These are phyloP conservation scores for Crithidia bombi DNA, from an alignment of 208 protist genomes.

Conservation along the genomic window DNA sequence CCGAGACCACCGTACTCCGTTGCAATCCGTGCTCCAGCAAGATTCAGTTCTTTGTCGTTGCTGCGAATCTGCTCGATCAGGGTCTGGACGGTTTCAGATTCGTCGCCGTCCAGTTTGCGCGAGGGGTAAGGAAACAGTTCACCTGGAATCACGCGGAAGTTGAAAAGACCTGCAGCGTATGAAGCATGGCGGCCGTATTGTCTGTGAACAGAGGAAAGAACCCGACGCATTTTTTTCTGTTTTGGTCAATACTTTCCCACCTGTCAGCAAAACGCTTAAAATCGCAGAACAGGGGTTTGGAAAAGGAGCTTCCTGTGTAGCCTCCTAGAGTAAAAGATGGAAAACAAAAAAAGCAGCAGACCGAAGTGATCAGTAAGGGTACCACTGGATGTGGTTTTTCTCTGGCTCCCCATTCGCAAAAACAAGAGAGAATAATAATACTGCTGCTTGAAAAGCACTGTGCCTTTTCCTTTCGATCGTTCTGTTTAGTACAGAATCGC, in stretches of 20 bases:
- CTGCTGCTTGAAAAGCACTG: not conserved
- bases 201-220: conserved; percentile 26
- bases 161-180: conserved; percentile 85
- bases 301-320: not conserved
- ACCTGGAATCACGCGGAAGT: conserved; percentile 68
- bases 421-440: no score
- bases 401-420: no score
- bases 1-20: conserved; percentile 86
- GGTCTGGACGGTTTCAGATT: conserved; percentile 77
- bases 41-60: conserved; percentile 63
- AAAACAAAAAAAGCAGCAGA: no score
- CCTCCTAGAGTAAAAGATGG: not conserved
- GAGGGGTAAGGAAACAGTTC: conserved; percentile 86
- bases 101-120: conserved; percentile 73
- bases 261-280: not conserved
- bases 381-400: not conserved
- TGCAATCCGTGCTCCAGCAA: conserved; percentile 71
- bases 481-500: no score
- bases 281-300: no score
- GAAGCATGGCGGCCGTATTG: conserved; percentile 54
- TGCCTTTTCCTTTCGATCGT: no score
- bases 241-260: not conserved
- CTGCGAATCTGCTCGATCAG: conserved; percentile 79
- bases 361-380: no score
- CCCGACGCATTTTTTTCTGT: conserved; percentile 41